Evolutionary conservation across 1,139 yeast species (phyloP), one percentile per base, ranked within the genome.

Genomic region (Sugiyamaella castrensis): DNA sequence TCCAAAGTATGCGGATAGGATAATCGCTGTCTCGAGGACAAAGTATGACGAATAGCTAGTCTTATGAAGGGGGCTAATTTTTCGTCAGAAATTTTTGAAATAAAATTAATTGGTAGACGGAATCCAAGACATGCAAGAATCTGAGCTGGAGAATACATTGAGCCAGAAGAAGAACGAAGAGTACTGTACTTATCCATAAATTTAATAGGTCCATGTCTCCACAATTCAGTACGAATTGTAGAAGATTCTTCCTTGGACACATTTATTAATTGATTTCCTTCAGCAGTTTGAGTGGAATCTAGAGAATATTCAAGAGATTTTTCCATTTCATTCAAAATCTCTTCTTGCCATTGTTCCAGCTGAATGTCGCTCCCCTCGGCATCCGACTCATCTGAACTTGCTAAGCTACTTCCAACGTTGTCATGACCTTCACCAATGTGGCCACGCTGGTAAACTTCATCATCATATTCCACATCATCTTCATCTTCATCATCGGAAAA

Each of bases 141-240:
- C 42, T 71, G 69, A 7, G 69, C 62, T 30, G 74, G 71, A 39
- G 83, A 73, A 57, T 81, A 82, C 8, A 40, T 43, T 24, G 76
- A 71, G 10, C 77, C 76, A 1, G 76, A 73, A 0, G 91, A 87
- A 31, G 78, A 76, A 1, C 76, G 73, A 5, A n/a, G 5, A 0
- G 91, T 87, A 30, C 86, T 65, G 57, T 77, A 84, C 41, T 72
- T 71, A 50, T 78, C 79, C 47, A 87, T 66, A 57, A 86, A 84
- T 52, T 69, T 66, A 54, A 75, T 68, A 30, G 80, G 73, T 0
- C 96, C 96, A 52, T 77, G 66, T n/a, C 69, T 65, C 61, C 84
- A 84, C 48, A 88, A 67, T 57, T 63, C 81, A 50, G 72, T 70
- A 51, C 92, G 75, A 0, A 88, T 82, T 49, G 75, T 71, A 12